Conservation (phyloP, 129 eudicot genomes). For the Saussurea involucrata region DNA sequence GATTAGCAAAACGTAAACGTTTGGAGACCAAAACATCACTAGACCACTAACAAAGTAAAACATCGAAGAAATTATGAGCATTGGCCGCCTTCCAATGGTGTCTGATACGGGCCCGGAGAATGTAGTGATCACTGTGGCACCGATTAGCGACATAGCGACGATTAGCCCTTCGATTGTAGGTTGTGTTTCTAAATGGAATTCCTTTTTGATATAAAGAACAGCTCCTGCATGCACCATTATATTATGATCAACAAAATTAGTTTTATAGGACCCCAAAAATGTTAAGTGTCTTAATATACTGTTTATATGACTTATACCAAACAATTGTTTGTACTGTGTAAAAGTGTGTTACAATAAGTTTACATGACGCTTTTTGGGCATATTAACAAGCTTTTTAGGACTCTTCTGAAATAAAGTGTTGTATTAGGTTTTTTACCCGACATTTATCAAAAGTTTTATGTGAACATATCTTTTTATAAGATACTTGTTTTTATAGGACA, state of each 20-base stretch:
- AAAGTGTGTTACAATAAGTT: not conserved
- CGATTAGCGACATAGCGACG: slow-evolving; percentile 84
- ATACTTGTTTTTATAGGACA: not conserved
- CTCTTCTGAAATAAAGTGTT: not conserved
- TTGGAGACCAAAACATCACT: slow-evolving; percentile 96
- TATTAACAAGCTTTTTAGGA: not conserved
- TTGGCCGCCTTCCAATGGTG: slow-evolving; percentile 77
- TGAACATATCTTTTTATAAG: not conserved
- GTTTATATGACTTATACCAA: not conserved
- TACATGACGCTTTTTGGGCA: not conserved
- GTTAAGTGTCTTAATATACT: too few relatives aligned
- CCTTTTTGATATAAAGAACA: slow-evolving; percentile 70
- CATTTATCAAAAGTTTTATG: too few relatives aligned
- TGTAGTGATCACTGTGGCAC: slow-evolving; percentile 89
- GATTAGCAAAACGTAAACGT: slow-evolving; percentile 68
- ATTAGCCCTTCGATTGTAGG: slow-evolving; percentile 77
- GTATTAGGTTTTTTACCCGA: too few relatives aligned
- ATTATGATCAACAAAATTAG: not conserved
- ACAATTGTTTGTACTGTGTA: not conserved
- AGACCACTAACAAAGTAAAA: slow-evolving; percentile 72
- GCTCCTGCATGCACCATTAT: slow-evolving; percentile 40
- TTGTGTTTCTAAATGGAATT: slow-evolving; percentile 53
- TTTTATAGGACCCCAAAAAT: too few relatives aligned
- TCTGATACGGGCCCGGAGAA: slow-evolving; percentile 90
- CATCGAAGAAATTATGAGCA: slow-evolving; percentile 78